phyloP scores from a whole-genome alignment of 768 basidiomycete genomes.

The Cystofilobasidium macerans region DNA sequence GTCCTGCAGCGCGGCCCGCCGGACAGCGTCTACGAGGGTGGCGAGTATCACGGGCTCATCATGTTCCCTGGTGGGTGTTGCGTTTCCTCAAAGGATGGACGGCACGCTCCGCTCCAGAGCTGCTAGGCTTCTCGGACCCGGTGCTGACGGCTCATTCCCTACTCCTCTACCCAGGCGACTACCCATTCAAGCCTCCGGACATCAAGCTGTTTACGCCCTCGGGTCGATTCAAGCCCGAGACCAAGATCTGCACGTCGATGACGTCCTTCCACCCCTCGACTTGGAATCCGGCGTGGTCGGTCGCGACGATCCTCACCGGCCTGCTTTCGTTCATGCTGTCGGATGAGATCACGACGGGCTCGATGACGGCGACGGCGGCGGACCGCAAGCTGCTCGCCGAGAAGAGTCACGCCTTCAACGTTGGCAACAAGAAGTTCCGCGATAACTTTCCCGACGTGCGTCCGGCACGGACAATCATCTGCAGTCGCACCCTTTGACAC shows the following conservation, averaged over 20 bases:
- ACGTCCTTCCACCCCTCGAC: conserved; percentile 32
- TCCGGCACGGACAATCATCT: no score
- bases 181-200: conserved; percentile 41
- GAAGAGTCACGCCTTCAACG: conserved; percentile 76
- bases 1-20: conserved; percentile 72
- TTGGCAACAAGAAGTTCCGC: conserved; percentile 60
- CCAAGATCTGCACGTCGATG: conserved; percentile 97
- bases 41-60: conserved; percentile 88
- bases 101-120: no score
- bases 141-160: not conserved
- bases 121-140: conserved; percentile 47
- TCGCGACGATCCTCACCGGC: conserved; percentile 87
- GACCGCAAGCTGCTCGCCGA: conserved; percentile 69
- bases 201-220: conserved; percentile 82
- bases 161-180: conserved; percentile 45
- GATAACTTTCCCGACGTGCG: conserved; percentile 82
- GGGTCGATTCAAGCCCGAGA: conserved; percentile 79
- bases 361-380: conserved; percentile 62
- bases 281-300: conserved; percentile 68
- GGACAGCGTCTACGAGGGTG: conserved; percentile 78
- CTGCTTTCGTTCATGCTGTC: conserved; percentile 88
- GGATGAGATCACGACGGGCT: conserved; percentile 94
- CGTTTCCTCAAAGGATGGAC: not conserved
- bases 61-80: conserved; percentile 57
- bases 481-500: no score